A percentile compares a stretch with the other conserved stretches of the same genome.
Conservation (phyloP, 176 grass and related monocot genomes). For the Aegilops longissima region DNA sequence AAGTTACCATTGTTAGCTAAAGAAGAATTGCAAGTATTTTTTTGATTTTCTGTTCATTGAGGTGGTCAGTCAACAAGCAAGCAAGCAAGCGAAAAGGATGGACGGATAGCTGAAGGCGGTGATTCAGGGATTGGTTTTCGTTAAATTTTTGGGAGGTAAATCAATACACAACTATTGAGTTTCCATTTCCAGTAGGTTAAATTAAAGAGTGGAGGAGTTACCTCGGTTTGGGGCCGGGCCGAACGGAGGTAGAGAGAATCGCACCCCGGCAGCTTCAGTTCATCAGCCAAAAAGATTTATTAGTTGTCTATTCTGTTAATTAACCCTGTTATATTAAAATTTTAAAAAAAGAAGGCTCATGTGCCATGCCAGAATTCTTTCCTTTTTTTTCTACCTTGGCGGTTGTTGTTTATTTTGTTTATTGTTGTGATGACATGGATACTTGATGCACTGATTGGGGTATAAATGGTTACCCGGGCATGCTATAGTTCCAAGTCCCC, state of each 20-base stretch:
- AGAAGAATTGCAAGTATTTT: constrained; percentile 37
- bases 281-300: constrained; percentile 17
- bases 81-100: background rate
- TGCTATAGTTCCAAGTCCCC: constrained; percentile 41
- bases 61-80: constrained; percentile 25
- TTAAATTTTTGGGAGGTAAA: constrained; percentile 58
- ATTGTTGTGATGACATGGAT: constrained; percentile 49
- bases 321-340: constrained; percentile 31
- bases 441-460: constrained; percentile 53
- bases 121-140: constrained; percentile 72
- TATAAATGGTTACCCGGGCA: constrained; percentile 48
- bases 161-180: constrained; percentile 51
- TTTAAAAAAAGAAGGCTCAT: constrained; percentile 21
- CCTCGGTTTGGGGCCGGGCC: constrained; percentile 41
- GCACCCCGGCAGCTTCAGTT: constrained; percentile 59
- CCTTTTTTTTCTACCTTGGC: constrained; percentile 17
- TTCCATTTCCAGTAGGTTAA: constrained; percentile 62
- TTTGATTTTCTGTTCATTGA: constrained; percentile 40
- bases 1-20: constrained; percentile 42
- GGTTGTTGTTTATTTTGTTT: constrained; percentile 51
- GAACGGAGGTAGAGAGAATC: constrained; percentile 51
- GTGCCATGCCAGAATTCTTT: constrained; percentile 33
- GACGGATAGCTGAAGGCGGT: constrained; percentile 65
- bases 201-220: constrained; percentile 32
- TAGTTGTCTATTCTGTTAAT: constrained; percentile 48